These are phyloP conservation scores for Aspergillus sp. DNA, from an alignment of 2,329 filamentous ascomycete species.

Conservation along the genomic window DNA sequence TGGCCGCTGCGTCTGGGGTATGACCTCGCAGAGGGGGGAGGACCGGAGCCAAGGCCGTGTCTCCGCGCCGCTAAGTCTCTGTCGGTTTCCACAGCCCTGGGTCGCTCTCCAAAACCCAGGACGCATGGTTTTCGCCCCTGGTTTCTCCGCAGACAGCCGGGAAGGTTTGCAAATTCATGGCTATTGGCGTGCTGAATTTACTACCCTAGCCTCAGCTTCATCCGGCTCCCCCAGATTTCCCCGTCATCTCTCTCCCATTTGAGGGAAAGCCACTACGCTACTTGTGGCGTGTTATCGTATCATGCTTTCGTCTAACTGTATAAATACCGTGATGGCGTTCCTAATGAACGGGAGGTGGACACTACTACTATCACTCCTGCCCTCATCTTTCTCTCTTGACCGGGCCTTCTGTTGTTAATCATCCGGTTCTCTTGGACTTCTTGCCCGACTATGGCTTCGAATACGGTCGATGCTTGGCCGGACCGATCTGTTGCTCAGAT, in stretches of 20 bases:
- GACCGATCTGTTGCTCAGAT: neutral
- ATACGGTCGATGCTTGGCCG: neutral
- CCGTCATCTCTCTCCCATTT: neutral
- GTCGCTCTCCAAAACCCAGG: neutral
- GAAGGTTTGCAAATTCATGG: neutral
- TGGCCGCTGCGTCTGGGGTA: neutral
- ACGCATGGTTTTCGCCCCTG: neutral
- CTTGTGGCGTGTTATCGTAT: neutral
- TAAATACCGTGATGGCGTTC: neutral
- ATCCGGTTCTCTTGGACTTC: neutral
- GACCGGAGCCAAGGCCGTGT: neutral
- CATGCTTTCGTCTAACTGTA: neutral
- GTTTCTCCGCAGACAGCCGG: neutral
- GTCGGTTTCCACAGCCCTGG: neutral
- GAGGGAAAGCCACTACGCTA: neutral
- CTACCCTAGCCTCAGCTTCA: neutral
- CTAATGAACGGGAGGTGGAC: neutral
- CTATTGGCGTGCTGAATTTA: neutral
- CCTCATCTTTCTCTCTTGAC: neutral
- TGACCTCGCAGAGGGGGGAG: neutral
- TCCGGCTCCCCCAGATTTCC: neutral
- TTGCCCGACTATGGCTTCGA: neutral
- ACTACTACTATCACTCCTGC: neutral
- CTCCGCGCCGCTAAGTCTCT: neutral
- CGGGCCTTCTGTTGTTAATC: neutral